Conservation (phyloP, 2,329 filamentous ascomycete species). For the Cytospora mali region DNA sequence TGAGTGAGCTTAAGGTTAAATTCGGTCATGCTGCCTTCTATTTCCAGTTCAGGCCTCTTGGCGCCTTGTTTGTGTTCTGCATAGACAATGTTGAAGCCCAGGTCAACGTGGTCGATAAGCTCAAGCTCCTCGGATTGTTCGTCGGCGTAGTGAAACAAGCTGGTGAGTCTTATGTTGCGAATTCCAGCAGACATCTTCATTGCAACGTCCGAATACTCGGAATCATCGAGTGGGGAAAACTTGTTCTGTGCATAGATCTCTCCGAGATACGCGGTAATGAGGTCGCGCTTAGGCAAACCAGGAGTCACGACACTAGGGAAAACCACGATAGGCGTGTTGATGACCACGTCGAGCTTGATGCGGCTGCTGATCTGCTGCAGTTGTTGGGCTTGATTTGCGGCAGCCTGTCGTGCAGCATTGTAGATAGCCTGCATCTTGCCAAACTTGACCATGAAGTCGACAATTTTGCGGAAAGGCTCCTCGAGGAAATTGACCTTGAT, state of each 20-base stretch:
- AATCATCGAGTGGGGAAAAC: constrained; percentile 83
- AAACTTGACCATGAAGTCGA: constrained; percentile 97
- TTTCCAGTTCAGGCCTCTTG: constrained; percentile 86
- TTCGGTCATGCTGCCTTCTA: constrained; percentile 89
- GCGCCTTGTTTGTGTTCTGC: constrained; percentile 78
- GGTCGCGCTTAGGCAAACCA: constrained; percentile 72
- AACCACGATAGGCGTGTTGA: constrained; percentile 94
- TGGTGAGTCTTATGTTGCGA: constrained; percentile 87
- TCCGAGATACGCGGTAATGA: constrained; percentile 89
- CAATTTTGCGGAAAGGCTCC: constrained; percentile 96
- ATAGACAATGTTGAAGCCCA: constrained; percentile 90
- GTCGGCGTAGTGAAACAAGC: constrained; percentile 78
- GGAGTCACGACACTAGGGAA: constrained; percentile 80
- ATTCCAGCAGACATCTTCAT: constrained; percentile 93
- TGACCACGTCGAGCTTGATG: constrained; percentile 89
- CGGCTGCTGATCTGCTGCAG: constrained; percentile 88
- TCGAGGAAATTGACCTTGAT: constrained; percentile 97
- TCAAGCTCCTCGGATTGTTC: constrained; percentile 81
- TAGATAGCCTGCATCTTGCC: constrained; percentile 99
- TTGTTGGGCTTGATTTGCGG: constrained; percentile 89
- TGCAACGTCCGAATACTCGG: constrained; percentile 70
- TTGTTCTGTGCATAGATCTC: constrained; percentile 97
- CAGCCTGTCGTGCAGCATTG: constrained; percentile 93
- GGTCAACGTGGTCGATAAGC: constrained; percentile 94
- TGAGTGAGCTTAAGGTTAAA: constrained; percentile 89